Base-by-base conservation (phyloP, 495 filamentous ascomycete genomes). In the Copromyces sp. region DNA sequence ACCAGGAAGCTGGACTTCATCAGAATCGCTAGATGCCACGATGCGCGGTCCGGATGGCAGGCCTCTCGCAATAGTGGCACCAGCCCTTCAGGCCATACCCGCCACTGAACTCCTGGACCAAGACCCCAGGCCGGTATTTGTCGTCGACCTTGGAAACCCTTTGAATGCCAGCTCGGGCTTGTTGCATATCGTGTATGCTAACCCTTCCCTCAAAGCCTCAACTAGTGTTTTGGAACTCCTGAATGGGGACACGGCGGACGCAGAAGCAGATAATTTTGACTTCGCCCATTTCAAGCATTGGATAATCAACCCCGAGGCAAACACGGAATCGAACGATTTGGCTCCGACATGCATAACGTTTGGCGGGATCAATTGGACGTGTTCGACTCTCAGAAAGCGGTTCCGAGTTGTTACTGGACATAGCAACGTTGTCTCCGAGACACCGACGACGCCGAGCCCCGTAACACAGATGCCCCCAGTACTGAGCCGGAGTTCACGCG, bases 121-220 rank as follows among this genome's bases (percentile, higher is more conserved):
- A 69, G 90, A 92, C 74, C 86, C 89, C 39, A 80, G 90, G 35
- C 90, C 89, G 29, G 90, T 89, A 8, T 92, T 93, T 75, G 84
- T 92, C 70, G 80, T 92, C 17, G 90, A 93, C 73, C 80, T 91
- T 9, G 82, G 78, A 39, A 87, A 90, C 72, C 73, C 82, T 7
- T 75, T 77, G n/a, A 89, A 88, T 76, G 86, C 78, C 73, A 81
- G 76, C 39, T 81, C 88, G 4, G 87, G 84, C 0, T 80, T 83
- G 29, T 78, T 92, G 29, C 82, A 84, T 17, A 81, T 90, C 9
- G 61, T 90, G 0, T 92, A 87, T 78, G 84, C 86, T 3, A 93
- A 92, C 75, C 80, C 84, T 32, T 81, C 88, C 2, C 79, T 93
- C 53, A 85, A 86, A 69, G 80, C 83, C 2, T 82, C 83, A 37